phyloP scores from a whole-genome alignment of 2,329 filamentous ascomycete genomes.

The Aspergillus piperis region DNA sequence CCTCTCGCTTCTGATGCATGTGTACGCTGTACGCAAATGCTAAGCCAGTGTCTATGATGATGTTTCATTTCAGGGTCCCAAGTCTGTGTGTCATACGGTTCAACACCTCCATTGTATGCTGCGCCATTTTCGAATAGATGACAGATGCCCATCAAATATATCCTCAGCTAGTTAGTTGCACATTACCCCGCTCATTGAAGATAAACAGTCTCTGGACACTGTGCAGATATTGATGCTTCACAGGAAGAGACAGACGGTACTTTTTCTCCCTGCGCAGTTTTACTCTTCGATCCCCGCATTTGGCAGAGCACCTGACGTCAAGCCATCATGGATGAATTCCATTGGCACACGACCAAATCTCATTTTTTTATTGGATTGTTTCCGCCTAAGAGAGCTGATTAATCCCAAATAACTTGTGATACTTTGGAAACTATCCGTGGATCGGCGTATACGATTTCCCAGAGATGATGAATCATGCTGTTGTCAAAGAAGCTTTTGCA shows the following conservation, averaged over 20 bases:
- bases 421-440: neutral
- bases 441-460: neutral
- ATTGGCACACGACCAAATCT: neutral
- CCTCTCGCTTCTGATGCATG: neutral
- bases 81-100: neutral
- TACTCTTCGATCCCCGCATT: conserved; percentile 12
- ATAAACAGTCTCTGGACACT: neutral
- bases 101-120: neutral
- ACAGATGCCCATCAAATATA: neutral
- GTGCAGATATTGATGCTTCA: neutral
- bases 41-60: neutral
- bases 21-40: neutral
- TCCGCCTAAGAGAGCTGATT: conserved; percentile 3
- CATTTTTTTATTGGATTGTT: neutral
- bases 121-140: neutral
- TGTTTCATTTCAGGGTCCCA: neutral
- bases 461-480: conserved; percentile 11
- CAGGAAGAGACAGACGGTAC: neutral
- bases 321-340: conserved; percentile 3
- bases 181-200: neutral
- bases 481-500: conserved; percentile 9
- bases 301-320: conserved; percentile 21
- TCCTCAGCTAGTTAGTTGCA: neutral
- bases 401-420: neutral
- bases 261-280: neutral